Evolutionary conservation across 1,284 basidiomycete genomes (phyloP).

Genomic region (Ceratorhiza oryzae-sativae): DNA sequence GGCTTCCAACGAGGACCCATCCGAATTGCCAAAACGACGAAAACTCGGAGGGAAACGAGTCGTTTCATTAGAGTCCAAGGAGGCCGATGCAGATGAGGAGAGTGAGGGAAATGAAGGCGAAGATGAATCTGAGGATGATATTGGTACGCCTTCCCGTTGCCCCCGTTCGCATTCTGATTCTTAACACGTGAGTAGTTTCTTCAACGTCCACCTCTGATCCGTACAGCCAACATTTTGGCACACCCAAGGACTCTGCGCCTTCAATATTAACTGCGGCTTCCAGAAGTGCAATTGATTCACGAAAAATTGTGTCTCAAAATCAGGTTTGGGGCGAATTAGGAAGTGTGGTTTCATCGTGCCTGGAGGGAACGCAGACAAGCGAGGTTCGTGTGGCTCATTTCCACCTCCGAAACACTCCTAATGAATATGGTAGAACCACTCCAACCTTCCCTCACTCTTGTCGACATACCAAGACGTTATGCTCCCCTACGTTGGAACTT

Average conservation of each 20-base stretch:
- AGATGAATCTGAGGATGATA: constrained; percentile 34
- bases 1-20: constrained; percentile 40
- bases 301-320: constrained; percentile 23
- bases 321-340: constrained; percentile 12
- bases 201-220: constrained; percentile 7
- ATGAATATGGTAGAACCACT: neutral
- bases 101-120: constrained; percentile 45
- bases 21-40: constrained; percentile 39
- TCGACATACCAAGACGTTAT: constrained; percentile 27
- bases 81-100: constrained; percentile 42
- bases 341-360: constrained; percentile 8
- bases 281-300: constrained; percentile 18
- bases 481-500: constrained; percentile 33
- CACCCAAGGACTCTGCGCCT: constrained; percentile 6
- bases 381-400: neutral
- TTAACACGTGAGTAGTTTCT: neutral
- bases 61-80: constrained; percentile 30
- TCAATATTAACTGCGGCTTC: constrained; percentile 10
- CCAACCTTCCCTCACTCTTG: constrained; percentile 11
- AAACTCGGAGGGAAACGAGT: constrained; percentile 39
- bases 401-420: neutral
- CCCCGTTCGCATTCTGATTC: neutral
- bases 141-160: neutral
- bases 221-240: constrained; percentile 34
- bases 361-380: neutral